Base-by-base conservation (phyloP, 306 rosid species). In the Vachellia pachyceras region DNA sequence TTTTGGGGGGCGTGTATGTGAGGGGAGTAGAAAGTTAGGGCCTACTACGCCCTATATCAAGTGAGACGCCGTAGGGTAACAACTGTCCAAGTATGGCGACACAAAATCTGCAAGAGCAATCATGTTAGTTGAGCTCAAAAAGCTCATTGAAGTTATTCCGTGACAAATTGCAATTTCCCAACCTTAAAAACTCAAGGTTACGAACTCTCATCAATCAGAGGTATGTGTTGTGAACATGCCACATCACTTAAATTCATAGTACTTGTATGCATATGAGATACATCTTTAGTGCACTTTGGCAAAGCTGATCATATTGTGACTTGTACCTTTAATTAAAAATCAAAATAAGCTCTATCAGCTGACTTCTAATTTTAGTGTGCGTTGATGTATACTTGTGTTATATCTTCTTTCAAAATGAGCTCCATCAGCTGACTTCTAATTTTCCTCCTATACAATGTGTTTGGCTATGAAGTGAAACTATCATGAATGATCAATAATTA, bases 181-280 rank as follows among this genome's bases (percentile, higher is more conserved):
- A 88, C 84, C 98, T 95, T 49, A 95, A 95, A 60, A 95, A 93
- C 82, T 95, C 99, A 3, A 90, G 99, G 88, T 81, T 95, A 47
- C 91, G 99, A 72, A 95, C 99, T 79, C 97, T 95, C 61, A 95
- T 95, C 72, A 95, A 95, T 83, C 99, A 95, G 86, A 95, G 99
- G 99, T 95, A 86, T 66, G 67, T 37, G 73, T 42, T 69, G 60
- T 50, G 1, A 15, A 37, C 54, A 12, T 69, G 8, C 35, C 23
- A 11, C 5, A 29, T 55, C 41, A 37, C 78, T 70, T 23, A 60
- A 46, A 55, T 50, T 23, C 1, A 10, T 41, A 33, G 50, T 57
- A 13, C 37, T 69, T 54, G 40, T 45, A 71, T 55, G 58, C 22
- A 9, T n/a, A n/a, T 50, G 61, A 25, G 66, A 63, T 73, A 67